phyloP scores from a whole-genome alignment of 495 filamentous ascomycete species.

The Annulohypoxylon moriforme region DNA sequence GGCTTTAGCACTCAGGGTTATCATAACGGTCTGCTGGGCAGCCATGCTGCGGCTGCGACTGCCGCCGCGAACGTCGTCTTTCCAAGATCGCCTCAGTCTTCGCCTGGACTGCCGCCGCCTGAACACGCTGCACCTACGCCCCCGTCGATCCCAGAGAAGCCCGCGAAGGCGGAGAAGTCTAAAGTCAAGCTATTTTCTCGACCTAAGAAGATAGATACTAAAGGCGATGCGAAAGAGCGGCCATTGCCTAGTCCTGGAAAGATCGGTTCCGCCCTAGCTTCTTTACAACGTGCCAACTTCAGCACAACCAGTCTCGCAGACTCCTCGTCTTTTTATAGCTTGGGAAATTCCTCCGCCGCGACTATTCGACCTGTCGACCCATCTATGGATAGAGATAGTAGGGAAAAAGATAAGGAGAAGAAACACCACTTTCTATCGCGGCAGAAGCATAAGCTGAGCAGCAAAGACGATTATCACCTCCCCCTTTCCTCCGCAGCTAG shows the following conservation, averaged over 20 bases:
- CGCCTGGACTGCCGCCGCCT: slow-evolving; percentile 58
- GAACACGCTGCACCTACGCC: slow-evolving; percentile 48
- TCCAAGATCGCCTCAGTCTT: slow-evolving; percentile 68
- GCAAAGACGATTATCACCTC: slow-evolving; percentile 80
- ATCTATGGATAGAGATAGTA: slow-evolving; percentile 47
- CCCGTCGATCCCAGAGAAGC: slow-evolving; percentile 68
- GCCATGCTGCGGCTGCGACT: slow-evolving; percentile 74
- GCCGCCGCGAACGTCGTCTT: slow-evolving; percentile 90
- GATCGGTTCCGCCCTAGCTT: slow-evolving; percentile 69
- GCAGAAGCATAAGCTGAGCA: slow-evolving; percentile 90
- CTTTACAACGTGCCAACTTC: slow-evolving; percentile 74
- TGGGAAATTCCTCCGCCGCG: slow-evolving; percentile 84
- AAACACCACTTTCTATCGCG: slow-evolving; percentile 88
- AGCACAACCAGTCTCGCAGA: slow-evolving; percentile 83
- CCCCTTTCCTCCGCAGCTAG: slow-evolving; percentile 89
- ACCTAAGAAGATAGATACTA: slow-evolving; percentile 83
- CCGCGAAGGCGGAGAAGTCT: slow-evolving; percentile 78
- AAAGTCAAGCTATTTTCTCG: slow-evolving; percentile 94
- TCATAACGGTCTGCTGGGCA: slow-evolving; percentile 76
- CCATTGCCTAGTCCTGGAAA: slow-evolving; percentile 85
- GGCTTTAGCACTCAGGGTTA: slow-evolving; percentile 66
- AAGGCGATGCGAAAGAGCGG: slow-evolving; percentile 75
- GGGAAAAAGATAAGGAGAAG: slow-evolving; percentile 72
- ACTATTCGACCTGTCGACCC: slow-evolving; percentile 71
- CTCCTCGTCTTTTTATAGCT: slow-evolving; percentile 80